Evolutionary conservation across 164 flowering plant species (phyloP).

Genomic region (Liquidambar formosana): DNA sequence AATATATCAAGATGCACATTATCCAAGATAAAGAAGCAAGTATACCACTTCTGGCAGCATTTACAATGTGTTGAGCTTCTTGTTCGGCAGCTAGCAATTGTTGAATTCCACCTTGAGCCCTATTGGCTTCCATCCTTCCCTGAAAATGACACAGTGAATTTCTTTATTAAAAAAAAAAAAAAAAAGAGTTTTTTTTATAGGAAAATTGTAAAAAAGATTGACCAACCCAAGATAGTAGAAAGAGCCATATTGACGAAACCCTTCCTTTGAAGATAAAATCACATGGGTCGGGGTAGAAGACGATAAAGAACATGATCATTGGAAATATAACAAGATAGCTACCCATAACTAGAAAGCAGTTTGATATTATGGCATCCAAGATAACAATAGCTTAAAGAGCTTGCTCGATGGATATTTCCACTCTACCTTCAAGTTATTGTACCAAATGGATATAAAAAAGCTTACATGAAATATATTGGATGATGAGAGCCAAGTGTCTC

Average conservation of each 20-base stretch:
- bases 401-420: no score
- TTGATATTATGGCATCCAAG: no score
- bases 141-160: slow-evolving; percentile 14
- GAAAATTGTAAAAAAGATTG: slow-evolving; percentile 5
- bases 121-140: slow-evolving; percentile 46
- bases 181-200: neutral
- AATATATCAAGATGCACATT: neutral
- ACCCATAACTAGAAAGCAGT: no score
- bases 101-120: slow-evolving; percentile 67
- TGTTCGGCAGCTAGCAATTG: slow-evolving; percentile 74
- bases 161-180: no score
- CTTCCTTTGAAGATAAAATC: neutral
- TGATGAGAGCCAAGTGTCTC: no score
- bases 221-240: neutral
- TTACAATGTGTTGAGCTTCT: slow-evolving; percentile 75
- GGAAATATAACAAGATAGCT: no score
- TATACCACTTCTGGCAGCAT: slow-evolving; percentile 65
- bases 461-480: no score
- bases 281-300: neutral
- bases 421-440: no score
- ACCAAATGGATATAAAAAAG: no score
- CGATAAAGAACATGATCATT: no score
- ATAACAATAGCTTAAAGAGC: no score
- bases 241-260: neutral
- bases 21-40: neutral